Evolutionary conservation across 2,329 filamentous ascomycete genomes (phyloP), one percentile per base, ranked within the genome.

Genomic region (Fusarium humuli): DNA sequence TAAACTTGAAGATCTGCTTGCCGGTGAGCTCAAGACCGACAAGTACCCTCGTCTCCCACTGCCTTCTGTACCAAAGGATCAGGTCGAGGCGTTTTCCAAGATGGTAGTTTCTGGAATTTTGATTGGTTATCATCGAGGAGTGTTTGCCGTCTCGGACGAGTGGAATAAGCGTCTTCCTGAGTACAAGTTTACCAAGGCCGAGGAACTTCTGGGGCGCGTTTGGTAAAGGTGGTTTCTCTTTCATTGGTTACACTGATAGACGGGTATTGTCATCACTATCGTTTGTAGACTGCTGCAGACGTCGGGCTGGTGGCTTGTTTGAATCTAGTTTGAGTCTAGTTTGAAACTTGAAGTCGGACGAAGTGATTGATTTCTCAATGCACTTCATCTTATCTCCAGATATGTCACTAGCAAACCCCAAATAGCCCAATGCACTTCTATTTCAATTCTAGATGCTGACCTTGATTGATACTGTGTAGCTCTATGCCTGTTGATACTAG

Each of bases 11-110:
- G 61, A 65, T 1, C 30, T 65, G 0, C 23, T 5, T 0, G 59
- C 50, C 1, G 50, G 61, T 0, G 44, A 64, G 11, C 20, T 65
- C 1, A 65, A 65, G 30, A 65, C 59, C 0, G 18, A 65, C 0
- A 49, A 65, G 1, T 65, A 65, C 1, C 60, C 60, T 3, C 13
- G 60, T 6, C 25, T 65, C 4, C 6, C 46, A 11, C 6, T 65
- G 0, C 59, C 59, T 2, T 65, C 60, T 0, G 32, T 65, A 2
- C 61, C 61, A 0, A 25, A 45, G 13, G 50, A 58, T 1, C 61
- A 64, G 10, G 41, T 64, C 0, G 59, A 64, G 8, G 13, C 50
- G 20, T 65, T 65, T 9, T 65, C 61, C 1, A 65, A 64, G 22
- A 65, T 65, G 50, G 61, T 37, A 0, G 18, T 40, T 3, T 23